Base-by-base conservation (phyloP, 495 filamentous ascomycete genomes). In the Parachaetomium inaequale region DNA sequence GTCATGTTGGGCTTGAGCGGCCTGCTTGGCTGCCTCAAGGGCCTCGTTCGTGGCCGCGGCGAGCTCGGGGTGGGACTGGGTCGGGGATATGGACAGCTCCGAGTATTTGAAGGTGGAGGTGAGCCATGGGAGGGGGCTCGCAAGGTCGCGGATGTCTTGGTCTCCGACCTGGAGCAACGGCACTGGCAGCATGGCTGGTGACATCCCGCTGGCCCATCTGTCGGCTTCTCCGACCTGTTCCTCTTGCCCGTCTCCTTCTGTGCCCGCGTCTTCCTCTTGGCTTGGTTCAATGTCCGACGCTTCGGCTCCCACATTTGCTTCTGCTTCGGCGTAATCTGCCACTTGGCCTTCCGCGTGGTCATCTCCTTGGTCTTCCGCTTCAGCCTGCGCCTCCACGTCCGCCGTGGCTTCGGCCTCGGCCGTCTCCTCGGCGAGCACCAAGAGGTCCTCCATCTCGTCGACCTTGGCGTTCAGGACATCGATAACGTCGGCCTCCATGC, bases 361-460 rank as follows among this genome's bases (percentile, higher is more conserved):
- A 12, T 10, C 31, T 23, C 10, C 28, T n/a, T 8, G 14, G 4
- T 56, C 38, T 45, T 6, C 36, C 8, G 26, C 8, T 12, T 40
- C 4, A 0, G 12, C 43, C 1, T 53, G 38, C 28, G 0, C 11
- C 36, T 26, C 47, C 12, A 38, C 17, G 4, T 50, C 59, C 12
- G 63, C 45, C 21, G 52, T 46, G 14, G 51, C 59, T 29, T 65
- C 58, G 4, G 63, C 63, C 19, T 49, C 63, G 10, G 52, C 46
- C 17, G 58, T 34, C 32, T 64, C 55, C 57, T 67, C 58, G 0
- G 56, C 50, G 8, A 63, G 26, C 23, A 31, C 36, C 55, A 74
- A 60, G 12, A 79, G 49, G 17, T 53, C 67, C 63, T 82, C 78
- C 71, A 82, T 78, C 63, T 81, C 77, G 61, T 79, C 73, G 1